phyloP scores from a whole-genome alignment of 1,139 yeast genomes.

The Petasospora rhodanensis region DNA sequence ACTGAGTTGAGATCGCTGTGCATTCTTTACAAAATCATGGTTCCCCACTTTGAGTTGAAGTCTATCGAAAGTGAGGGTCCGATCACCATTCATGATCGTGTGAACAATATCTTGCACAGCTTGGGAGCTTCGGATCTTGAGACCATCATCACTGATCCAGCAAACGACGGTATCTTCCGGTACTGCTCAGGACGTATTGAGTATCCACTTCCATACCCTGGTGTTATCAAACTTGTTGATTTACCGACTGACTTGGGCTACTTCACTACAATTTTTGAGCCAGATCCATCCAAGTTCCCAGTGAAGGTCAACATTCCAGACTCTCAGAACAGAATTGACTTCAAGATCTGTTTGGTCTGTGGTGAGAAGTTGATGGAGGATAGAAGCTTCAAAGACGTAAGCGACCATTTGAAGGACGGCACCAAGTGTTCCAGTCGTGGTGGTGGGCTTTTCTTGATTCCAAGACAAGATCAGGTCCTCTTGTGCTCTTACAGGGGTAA shows the following conservation, averaged over 20 bases:
- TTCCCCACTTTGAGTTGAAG: slow-evolving; percentile 14
- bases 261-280: slow-evolving; percentile 40
- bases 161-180: too few species aligned
- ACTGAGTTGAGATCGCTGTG: too few species aligned
- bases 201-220: slow-evolving; percentile 62
- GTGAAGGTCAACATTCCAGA: slow-evolving; percentile 16
- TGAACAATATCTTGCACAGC: too few species aligned
- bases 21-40: slow-evolving; percentile 17
- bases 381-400: slow-evolving; percentile 19
- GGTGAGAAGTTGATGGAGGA: slow-evolving; percentile 35
- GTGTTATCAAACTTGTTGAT: slow-evolving; percentile 55
- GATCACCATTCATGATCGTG: too few species aligned
- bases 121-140: too few species aligned
- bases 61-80: too few species aligned
- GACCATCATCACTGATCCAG: too few species aligned
- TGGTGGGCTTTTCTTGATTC: slow-evolving; percentile 43
- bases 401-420: slow-evolving; percentile 35
- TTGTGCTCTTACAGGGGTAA: slow-evolving; percentile 25
- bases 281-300: slow-evolving; percentile 11
- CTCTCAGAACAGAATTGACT: slow-evolving; percentile 33
- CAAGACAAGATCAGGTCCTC: slow-evolving; percentile 36
- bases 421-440: slow-evolving; percentile 25
- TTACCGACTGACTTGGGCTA: slow-evolving; percentile 64
- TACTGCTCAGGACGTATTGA: too few species aligned
- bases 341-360: slow-evolving; percentile 36